Base-by-base conservation (phyloP, 768 basidiomycete genomes). In the Xerocomus brunneocitrinus region DNA sequence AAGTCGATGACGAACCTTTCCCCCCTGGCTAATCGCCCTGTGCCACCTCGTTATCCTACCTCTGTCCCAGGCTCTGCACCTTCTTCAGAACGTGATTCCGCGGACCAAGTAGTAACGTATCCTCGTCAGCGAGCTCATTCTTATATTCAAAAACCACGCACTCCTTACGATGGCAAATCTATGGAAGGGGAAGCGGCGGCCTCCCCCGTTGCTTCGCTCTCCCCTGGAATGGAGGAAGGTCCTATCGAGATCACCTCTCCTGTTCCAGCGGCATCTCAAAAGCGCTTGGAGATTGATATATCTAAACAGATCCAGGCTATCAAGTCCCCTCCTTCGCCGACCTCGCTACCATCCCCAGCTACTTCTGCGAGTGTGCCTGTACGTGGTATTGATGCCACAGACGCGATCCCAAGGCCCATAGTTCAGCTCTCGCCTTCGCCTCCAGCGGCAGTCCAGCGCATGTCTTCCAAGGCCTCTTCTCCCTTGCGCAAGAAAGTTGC, bases 31-130 rank as follows among this genome's bases (percentile, higher is more conserved):
- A 83, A 84, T 62, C 70, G 74, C 39, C 83, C 83, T 22, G 70
- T 83, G 46, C 82, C 82, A n/a, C 83, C 83, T 49, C 81, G 82
- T 39, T 80, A 77, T 57, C 78, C 74, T 25, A 54, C 62, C 14
- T 58, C 62, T 36, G 77, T 77, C 9, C 76, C 78, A n/a, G 69
- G 76, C 5, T 79, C 79, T 8, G 76, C 78, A 25, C 62, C 70
- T 31, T 70, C 71, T 25, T 75, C 74, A 19, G 64, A 75, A 68
- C 52, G 56, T 50, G 48, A 56, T 49, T 61, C 58, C 14, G 50
- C 45, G 12, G 58, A 64, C 25, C 67, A 60, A 49, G 49, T 44
- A 19, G 57, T 47, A 30, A 36, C 50, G 4, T 48, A 54, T 19
- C 46, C 53, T n/a, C 69, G 68, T 47, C 64, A 57, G 22, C 66